Base-by-base conservation (phyloP, 306 rosid species). In the Medicago ruthenica region DNA sequence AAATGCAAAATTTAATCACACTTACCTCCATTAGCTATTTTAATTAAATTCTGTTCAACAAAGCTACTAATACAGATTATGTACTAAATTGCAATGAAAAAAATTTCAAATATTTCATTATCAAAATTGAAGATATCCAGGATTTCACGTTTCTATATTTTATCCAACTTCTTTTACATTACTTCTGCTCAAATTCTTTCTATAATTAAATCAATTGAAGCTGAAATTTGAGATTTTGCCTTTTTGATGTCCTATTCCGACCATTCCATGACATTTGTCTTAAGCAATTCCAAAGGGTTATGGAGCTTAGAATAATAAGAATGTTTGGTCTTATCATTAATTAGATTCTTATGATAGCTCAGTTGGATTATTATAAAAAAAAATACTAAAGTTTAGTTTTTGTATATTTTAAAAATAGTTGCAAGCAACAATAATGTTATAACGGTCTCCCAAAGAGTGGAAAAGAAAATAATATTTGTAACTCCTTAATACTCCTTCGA, bases 11-110 rank as follows among this genome's bases (percentile, higher is more conserved):
- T 70, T 21, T 40, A 39, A 51, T 9, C 21, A 34, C 67, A 53
- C 40, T 5, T 63, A 79, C 82, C 82, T 79, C 78, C 78, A 79
- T 79, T 22, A 7, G 5, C 47, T 36, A n/a, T 4, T 13, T 71
- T 11, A 61, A 60, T 21, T 71, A 7, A 61, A 31, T 21, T 51
- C 17, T 13, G 14, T 21, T 59, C 9, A 41, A 59, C 16, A 73
- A 12, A 48, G 48, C 37, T 34, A 34, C 7, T 34, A 34, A 34
- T 34, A 34, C 37, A 34, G 7, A 34, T 34, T 34, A 34, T 34
- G 37, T 34, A 34, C 37, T 34, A 7, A 34, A 34, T 34, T 4
- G 37, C 7, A 34, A 34, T 34, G 37, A 34, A 34, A 34, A 55
- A 60, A 44, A 70, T 14, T 45, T 70, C 64, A 70, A 47, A 59